Evolutionary conservation across 768 basidiomycete species (phyloP).

Genomic region (Mycena crocata): DNA sequence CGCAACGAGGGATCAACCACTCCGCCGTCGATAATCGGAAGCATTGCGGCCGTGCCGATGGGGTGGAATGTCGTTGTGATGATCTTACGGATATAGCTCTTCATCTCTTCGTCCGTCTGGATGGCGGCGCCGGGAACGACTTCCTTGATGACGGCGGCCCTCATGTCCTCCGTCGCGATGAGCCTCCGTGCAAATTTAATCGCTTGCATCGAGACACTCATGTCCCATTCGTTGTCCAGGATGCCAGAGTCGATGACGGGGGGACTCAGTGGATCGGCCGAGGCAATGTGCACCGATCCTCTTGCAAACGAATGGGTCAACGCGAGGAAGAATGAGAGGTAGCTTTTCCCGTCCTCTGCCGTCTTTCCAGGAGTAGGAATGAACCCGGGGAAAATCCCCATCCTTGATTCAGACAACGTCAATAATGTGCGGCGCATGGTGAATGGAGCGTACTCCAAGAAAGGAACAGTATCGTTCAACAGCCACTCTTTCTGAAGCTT

Average conservation of each 20-base stretch:
- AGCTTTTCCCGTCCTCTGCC: constrained; percentile 37
- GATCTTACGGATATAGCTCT: constrained; percentile 27
- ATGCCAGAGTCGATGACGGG: constrained; percentile 61
- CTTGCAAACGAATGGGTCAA: constrained; percentile 53
- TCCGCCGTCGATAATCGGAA: constrained; percentile 42
- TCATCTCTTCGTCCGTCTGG: constrained; percentile 27
- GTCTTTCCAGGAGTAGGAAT: constrained; percentile 7
- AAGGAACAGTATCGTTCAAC: constrained; percentile 15
- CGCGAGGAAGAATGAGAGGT: constrained; percentile 33
- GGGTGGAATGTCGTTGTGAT: constrained; percentile 34
- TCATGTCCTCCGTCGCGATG: constrained; percentile 23
- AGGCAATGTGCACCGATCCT: constrained; percentile 56
- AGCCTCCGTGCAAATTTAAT: constrained; percentile 41
- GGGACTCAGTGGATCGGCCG: constrained; percentile 51
- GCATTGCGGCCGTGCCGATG: constrained; percentile 45
- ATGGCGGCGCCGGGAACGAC: constrained; percentile 27
- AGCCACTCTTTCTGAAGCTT: constrained; percentile 21
- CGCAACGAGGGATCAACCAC: constrained; percentile 37
- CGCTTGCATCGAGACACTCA: constrained; percentile 36
- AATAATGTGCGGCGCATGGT: neutral
- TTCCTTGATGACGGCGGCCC: constrained; percentile 17
- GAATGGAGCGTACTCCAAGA: constrained; percentile 29
- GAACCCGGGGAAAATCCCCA: constrained; percentile 22
- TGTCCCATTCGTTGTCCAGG: constrained; percentile 42
- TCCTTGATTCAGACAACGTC: neutral